Evolutionary conservation across 768 basidiomycete species (phyloP), one percentile per base, ranked within the genome.

Genomic region (Suillus weaverae): DNA sequence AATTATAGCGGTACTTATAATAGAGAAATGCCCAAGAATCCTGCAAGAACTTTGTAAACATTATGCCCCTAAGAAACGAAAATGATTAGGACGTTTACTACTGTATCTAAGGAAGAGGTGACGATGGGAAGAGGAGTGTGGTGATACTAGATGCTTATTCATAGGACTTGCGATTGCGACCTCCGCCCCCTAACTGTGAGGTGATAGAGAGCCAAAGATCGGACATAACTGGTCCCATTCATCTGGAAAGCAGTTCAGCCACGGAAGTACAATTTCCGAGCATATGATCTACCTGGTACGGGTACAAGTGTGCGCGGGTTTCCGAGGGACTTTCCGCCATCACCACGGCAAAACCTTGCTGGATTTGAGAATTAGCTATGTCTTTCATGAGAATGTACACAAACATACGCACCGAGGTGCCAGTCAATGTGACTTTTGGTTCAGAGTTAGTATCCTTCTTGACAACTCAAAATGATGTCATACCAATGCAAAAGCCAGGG

Each of bases 331-430:
- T 70, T 66, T 75, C 74, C 0, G 73, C 75, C 65, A 76, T 63
- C 8, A 77, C 57, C 44, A 75, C 73, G 46, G 74, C 75, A 60
- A 77, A 76, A 13, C 73, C 76, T n/a, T n/a, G 9, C 73, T 76
- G 8, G 16, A 26, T 59, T 30, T 13, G 10, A 4, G 6, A 5
- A 20, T 59, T 13, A 59, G 39, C 26, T 10, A 59, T 41, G 16
- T 30, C 16, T 30, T 41, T 59, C 5, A 4, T 1, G 26, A 41
- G 4, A 26, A 41, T 18, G 20, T 20, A 11, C 18, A 30, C 6
- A 20, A 30, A 39, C 64, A 50, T 36, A 73, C 72, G 54, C 43
- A 32, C 70, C 66, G 16, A 71, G 60, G 50, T 71, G 70, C 65
- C 64, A 69, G 48, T 71, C 65, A n/a, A 67, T 63, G 44, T 71